These are phyloP conservation scores for Paralagenidium karlingii DNA, from an alignment of 352 stramenopile species.

Conservation along the genomic window DNA sequence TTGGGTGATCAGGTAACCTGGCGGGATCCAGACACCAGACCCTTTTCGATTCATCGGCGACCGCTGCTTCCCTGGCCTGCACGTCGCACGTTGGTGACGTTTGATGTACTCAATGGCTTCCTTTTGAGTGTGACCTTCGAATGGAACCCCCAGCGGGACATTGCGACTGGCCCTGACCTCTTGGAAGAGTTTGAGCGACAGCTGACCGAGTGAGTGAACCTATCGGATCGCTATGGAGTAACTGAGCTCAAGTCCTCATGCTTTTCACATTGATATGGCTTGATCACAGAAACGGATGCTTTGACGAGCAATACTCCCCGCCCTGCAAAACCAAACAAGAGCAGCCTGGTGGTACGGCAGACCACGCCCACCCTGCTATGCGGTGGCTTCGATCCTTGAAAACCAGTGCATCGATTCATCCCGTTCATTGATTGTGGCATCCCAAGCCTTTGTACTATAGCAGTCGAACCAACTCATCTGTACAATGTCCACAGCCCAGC, in stretches of 20 bases:
- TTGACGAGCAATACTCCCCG: slow-evolving; percentile 28
- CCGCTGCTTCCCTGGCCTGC: no score
- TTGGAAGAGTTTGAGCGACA: neutral
- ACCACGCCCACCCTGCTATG: no score
- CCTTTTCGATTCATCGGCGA: no score
- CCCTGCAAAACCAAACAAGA: slow-evolving; percentile 12
- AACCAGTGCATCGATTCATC: no score
- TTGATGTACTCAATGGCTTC: slow-evolving; percentile 35
- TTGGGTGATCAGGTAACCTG: neutral
- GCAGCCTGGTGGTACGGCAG: no score
- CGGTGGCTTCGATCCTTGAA: no score
- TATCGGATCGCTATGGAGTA: neutral
- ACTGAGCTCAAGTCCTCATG: neutral
- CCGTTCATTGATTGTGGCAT: no score
- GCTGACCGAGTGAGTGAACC: neutral
- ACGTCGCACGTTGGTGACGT: slow-evolving; percentile 45
- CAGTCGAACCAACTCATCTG: no score
- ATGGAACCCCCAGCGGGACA: slow-evolving; percentile 9
- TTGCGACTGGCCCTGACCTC: neutral
- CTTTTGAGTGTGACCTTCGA: slow-evolving; percentile 45
- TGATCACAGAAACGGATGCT: slow-evolving; percentile 24
- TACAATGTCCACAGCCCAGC: no score
- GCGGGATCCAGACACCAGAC: neutral
- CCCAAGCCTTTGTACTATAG: no score
- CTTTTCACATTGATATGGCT: neutral